These are phyloP conservation scores for Penicillium occitanis DNA, from an alignment of 2,329 filamentous ascomycete genomes.

Conservation along the genomic window DNA sequence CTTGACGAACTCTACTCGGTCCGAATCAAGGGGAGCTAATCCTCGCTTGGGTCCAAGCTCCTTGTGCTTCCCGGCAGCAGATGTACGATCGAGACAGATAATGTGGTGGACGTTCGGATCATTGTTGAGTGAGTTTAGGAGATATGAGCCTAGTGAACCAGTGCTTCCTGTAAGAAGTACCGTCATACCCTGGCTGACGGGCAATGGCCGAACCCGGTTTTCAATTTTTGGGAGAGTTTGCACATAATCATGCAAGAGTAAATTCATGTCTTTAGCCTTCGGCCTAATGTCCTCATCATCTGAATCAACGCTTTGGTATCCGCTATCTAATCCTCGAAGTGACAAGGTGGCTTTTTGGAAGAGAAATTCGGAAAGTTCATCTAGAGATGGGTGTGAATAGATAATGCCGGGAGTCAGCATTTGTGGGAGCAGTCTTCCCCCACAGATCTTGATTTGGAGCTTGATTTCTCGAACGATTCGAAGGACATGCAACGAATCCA, in stretches of 20 bases:
- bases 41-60: background rate
- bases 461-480: background rate
- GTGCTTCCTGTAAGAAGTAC: background rate
- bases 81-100: background rate
- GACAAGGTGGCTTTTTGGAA: background rate
- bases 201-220: background rate
- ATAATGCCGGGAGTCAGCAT: background rate
- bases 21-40: background rate
- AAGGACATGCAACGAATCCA: background rate
- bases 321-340: background rate
- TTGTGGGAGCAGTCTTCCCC: background rate
- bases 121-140: background rate
- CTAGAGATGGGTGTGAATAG: background rate
- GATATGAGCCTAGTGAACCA: background rate
- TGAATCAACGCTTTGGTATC: background rate
- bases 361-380: background rate
- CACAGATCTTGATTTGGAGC: background rate
- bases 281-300: background rate
- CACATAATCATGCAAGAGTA: background rate
- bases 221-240: background rate
- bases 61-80: background rate
- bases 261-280: background rate
- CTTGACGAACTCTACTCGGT: background rate
- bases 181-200: background rate
- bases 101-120: background rate